Evolutionary conservation across 306 rosid species (phyloP).

Genomic region (Macrotyloma uniflorum): DNA sequence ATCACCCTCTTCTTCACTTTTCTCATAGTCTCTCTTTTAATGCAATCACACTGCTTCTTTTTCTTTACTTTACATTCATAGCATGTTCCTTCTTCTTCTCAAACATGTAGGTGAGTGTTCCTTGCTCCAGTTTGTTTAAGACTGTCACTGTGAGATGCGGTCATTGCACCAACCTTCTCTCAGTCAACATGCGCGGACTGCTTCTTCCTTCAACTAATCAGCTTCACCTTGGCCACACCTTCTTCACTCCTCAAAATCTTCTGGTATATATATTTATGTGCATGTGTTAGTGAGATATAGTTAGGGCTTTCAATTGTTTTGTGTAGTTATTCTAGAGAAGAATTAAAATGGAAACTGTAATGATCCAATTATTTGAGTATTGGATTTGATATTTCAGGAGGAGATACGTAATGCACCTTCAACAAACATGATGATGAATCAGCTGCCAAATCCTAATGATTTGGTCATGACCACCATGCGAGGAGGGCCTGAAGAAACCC

Average conservation of each 20-base stretch:
- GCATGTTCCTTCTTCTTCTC: background rate
- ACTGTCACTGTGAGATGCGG: constrained; percentile 96
- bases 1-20: background rate
- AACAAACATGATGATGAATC: constrained; percentile 61
- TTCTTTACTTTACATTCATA: background rate
- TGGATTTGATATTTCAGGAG: constrained; percentile 55
- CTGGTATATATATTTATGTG: constrained; percentile 49
- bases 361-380: background rate
- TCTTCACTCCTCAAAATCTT: constrained; percentile 75
- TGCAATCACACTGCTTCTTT: background rate
- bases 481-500: constrained; percentile 68
- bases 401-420: constrained; percentile 77
- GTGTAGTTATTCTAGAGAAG: background rate
- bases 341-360: background rate
- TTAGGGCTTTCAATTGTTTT: constrained; percentile 32
- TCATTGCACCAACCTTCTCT: constrained; percentile 92
- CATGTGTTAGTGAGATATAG: background rate
- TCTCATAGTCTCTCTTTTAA: background rate
- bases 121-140: constrained; percentile 82
- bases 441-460: constrained; percentile 60
- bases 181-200: constrained; percentile 77
- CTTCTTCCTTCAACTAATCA: constrained; percentile 72
- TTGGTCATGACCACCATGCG: constrained; percentile 51
- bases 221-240: constrained; percentile 67
- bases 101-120: constrained; percentile 82